phyloP scores from a whole-genome alignment of 805 yeast genomes.

The Yamadazyma sp. region DNA sequence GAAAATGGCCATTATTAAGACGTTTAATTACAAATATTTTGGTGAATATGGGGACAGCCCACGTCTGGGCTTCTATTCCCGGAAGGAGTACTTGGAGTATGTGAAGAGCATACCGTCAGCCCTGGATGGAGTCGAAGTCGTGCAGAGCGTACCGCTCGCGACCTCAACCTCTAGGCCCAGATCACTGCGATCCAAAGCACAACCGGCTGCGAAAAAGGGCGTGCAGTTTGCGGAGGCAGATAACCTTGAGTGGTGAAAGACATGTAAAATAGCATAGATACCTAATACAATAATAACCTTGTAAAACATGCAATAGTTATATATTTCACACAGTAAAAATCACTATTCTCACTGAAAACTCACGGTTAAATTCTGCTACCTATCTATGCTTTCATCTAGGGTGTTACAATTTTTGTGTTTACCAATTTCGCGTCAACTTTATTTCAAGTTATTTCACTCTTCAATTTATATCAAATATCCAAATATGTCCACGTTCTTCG shows the following conservation, averaged over 20 bases:
- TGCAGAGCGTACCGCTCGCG: too few species aligned
- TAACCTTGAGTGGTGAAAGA: slow-evolving; percentile 34
- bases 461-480: background rate
- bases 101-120: slow-evolving; percentile 12
- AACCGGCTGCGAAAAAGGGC: slow-evolving; percentile 1
- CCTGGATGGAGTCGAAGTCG: slow-evolving; percentile 25
- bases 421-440: too few species aligned
- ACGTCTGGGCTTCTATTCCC: slow-evolving; percentile 31
- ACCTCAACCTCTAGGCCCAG: slow-evolving; percentile 8
- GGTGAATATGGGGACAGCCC: too few species aligned
- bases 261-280: too few species aligned
- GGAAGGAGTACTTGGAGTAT: slow-evolving; percentile 26
- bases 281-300: too few species aligned
- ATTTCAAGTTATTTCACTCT: too few species aligned
- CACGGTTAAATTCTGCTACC: too few species aligned
- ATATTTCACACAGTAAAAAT: too few species aligned
- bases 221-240: slow-evolving; percentile 32
- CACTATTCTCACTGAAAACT: too few species aligned
- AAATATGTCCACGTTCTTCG: slow-evolving; percentile 84
- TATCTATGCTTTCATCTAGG: too few species aligned
- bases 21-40: slow-evolving; percentile 21
- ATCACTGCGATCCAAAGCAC: background rate
- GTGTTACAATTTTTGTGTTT: too few species aligned
- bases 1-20: slow-evolving; percentile 44
- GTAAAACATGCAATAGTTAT: too few species aligned